Evolutionary conservation across 495 filamentous ascomycete genomes (phyloP).

Genomic region (Xylaria telfairii): DNA sequence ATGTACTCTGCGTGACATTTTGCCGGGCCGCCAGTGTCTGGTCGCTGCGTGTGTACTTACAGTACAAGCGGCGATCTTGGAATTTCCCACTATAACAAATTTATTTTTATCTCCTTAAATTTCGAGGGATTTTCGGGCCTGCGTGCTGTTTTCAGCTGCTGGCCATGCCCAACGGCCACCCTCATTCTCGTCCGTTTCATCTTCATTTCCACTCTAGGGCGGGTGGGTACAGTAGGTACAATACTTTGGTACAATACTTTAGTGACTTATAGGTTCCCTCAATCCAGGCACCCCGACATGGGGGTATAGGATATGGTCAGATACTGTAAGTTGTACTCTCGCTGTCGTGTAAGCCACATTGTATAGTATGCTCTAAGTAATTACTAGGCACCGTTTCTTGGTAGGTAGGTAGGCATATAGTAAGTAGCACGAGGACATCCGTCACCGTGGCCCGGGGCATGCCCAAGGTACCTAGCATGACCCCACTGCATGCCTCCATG

Average conservation of each 20-base stretch:
- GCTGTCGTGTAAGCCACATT: slow-evolving; percentile 5
- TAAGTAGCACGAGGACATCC: not conserved
- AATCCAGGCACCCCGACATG: not conserved
- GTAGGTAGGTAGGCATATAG: too few relatives aligned
- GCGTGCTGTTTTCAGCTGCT: slow-evolving; percentile 18
- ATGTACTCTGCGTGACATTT: slow-evolving; percentile 4
- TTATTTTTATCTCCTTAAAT: slow-evolving; percentile 28
- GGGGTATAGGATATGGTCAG: too few relatives aligned
- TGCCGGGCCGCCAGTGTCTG: slow-evolving; percentile 16
- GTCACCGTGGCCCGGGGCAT: slow-evolving; percentile 4
- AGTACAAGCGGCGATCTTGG: slow-evolving; percentile 11
- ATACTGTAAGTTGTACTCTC: too few relatives aligned
- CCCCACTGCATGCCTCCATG: not conserved
- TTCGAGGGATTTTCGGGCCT: slow-evolving; percentile 21
- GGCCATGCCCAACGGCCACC: slow-evolving; percentile 23
- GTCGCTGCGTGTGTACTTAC: not conserved
- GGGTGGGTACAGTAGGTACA: too few relatives aligned
- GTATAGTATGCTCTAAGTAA: not conserved
- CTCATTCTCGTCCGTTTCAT: slow-evolving; percentile 27
- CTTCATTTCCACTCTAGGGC: slow-evolving; percentile 1
- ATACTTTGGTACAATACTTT: too few relatives aligned
- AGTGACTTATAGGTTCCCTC: slow-evolving; percentile 16
- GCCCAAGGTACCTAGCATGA: not conserved
- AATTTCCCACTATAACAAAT: slow-evolving; percentile 22
- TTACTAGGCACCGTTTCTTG: not conserved